phyloP scores from a whole-genome alignment of 2,329 filamentous ascomycete genomes.

The Fusarium xylarioides region DNA sequence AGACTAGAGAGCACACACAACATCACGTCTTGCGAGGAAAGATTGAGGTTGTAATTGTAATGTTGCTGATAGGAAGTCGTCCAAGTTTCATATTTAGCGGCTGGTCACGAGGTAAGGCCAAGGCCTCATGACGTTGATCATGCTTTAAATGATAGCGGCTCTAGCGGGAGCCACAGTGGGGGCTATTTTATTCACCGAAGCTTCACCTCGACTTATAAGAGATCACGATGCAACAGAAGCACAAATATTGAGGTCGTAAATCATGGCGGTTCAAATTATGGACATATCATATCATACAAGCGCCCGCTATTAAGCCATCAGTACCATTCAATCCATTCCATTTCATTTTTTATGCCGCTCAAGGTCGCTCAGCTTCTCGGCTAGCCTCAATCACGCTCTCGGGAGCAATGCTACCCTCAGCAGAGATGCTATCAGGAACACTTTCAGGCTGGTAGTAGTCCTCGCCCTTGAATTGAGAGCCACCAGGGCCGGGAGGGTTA shows the following conservation, averaged over 20 bases:
- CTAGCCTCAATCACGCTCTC: slow-evolving; percentile 52
- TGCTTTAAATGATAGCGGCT: slow-evolving; percentile 11
- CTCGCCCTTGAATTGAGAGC: slow-evolving; percentile 52
- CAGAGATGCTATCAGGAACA: slow-evolving; percentile 54
- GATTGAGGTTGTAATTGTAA: not conserved
- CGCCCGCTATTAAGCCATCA: slow-evolving; percentile 2
- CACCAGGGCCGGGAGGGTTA: slow-evolving; percentile 48
- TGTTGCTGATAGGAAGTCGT: slow-evolving; percentile 14
- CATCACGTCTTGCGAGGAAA: slow-evolving; percentile 9
- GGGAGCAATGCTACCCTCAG: slow-evolving; percentile 53
- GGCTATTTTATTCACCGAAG: not conserved
- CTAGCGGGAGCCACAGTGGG: slow-evolving; percentile 17
- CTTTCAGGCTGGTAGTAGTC: slow-evolving; percentile 54
- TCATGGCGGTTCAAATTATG: slow-evolving; percentile 20
- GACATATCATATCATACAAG: slow-evolving; percentile 22
- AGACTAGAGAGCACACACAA: not conserved
- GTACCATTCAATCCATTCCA: not conserved
- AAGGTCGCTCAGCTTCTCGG: slow-evolving; percentile 35
- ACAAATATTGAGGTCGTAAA: slow-evolving; percentile 1
- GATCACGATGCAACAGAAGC: not conserved
- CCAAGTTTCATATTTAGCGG: slow-evolving; percentile 4
- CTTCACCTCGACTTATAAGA: not conserved
- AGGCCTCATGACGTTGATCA: slow-evolving; percentile 40
- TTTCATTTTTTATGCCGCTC: not conserved
- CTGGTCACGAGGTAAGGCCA: slow-evolving; percentile 28